phyloP scores from a whole-genome alignment of 2,329 filamentous ascomycete species.

The Macrophomina tecta region DNA sequence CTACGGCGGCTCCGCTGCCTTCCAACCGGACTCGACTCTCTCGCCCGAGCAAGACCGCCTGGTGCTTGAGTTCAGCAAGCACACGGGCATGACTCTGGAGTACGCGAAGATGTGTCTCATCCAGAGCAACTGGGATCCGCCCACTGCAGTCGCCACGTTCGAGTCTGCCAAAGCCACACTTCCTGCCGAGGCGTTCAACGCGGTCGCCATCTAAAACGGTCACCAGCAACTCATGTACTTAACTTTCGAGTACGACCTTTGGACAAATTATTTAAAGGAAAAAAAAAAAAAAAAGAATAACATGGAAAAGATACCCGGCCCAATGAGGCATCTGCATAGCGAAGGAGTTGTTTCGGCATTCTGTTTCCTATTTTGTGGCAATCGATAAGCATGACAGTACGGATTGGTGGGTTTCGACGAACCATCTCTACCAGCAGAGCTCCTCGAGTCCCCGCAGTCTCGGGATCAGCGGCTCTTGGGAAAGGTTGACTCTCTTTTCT shows the following conservation, averaged over 20 bases:
- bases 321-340: slow-evolving; percentile 4
- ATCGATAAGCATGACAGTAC: not conserved
- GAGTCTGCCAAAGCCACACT: slow-evolving; percentile 69
- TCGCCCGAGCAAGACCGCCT: slow-evolving; percentile 65
- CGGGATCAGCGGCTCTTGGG: too few relatives aligned
- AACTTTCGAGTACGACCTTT: not conserved
- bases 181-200: slow-evolving; percentile 49
- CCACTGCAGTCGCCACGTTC: slow-evolving; percentile 76
- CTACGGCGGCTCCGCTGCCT: slow-evolving; percentile 64
- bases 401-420: not conserved
- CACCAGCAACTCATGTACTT: not conserved
- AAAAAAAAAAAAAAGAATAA: not conserved
- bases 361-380: not conserved
- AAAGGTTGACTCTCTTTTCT: too few relatives aligned
- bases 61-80: slow-evolving; percentile 71
- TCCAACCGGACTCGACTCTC: slow-evolving; percentile 48
- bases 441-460: not conserved
- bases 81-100: slow-evolving; percentile 79
- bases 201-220: not conserved
- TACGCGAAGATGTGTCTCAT: slow-evolving; percentile 83
- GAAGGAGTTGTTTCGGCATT: not conserved
- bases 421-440: too few relatives aligned
- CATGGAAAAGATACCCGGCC: not conserved
- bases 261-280: not conserved
- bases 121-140: slow-evolving; percentile 80